Conservation (phyloP, 306 rosid genomes). For the Medicago lupulina region DNA sequence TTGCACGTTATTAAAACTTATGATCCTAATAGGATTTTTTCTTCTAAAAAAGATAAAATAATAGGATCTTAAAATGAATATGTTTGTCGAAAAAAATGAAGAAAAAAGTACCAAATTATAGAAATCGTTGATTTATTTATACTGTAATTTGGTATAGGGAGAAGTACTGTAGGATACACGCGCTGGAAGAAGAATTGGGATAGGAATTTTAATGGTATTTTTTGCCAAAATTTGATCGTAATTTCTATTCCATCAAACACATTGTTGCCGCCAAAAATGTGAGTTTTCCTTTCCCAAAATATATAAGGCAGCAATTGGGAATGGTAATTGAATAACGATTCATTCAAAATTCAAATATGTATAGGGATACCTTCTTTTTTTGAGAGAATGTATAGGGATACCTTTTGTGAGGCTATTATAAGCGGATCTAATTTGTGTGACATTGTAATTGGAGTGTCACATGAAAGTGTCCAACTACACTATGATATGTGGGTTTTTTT, state of each 20-base stretch:
- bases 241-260: background rate
- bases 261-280: conserved; percentile 25
- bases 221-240: background rate
- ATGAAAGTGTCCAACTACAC: no score
- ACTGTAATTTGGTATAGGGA: background rate
- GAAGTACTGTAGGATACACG: conserved; percentile 17
- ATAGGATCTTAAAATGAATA: background rate
- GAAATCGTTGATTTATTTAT: no score
- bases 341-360: conserved; percentile 4
- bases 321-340: background rate
- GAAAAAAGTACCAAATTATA: no score
- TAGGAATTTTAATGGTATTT: background rate
- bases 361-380: no score
- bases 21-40: no score
- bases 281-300: background rate
- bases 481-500: no score
- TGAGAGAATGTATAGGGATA: no score
- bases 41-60: no score
- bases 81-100: background rate
- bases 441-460: no score
- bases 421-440: no score
- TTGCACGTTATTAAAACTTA: no score
- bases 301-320: background rate
- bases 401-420: no score
- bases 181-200: conserved; percentile 2